These are phyloP conservation scores for Coniochaeta pulveracea DNA, from an alignment of 2,329 filamentous ascomycete genomes.

Conservation along the genomic window DNA sequence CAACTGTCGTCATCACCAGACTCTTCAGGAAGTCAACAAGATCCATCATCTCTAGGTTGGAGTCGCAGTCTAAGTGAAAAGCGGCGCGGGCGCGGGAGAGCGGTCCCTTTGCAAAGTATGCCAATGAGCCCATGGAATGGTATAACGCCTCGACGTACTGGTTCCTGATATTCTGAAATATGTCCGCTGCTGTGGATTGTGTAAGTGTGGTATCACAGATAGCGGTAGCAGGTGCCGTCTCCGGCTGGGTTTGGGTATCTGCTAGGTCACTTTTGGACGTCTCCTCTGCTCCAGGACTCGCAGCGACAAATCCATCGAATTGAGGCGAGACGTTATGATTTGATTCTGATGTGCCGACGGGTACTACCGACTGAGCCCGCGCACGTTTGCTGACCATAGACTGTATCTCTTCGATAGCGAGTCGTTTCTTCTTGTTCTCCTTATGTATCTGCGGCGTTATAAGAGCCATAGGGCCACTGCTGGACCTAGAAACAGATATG, in stretches of 20 bases:
- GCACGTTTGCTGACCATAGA: constrained; percentile 44
- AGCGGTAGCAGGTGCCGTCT: constrained; percentile 4
- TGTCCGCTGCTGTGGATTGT: constrained; percentile 34
- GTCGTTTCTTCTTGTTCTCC: constrained; percentile 40
- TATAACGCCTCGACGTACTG: constrained; percentile 51
- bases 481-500: constrained; percentile 7
- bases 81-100: constrained; percentile 63
- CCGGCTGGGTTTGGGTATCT: background rate
- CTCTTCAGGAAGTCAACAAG: constrained; percentile 58
- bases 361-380: constrained; percentile 31
- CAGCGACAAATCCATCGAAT: background rate
- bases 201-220: constrained; percentile 11
- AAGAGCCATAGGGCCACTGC: constrained; percentile 14
- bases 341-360: constrained; percentile 15
- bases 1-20: constrained; percentile 52
- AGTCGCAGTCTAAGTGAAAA: constrained; percentile 53
- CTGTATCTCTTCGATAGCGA: constrained; percentile 53
- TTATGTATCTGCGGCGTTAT: constrained; percentile 34
- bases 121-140: constrained; percentile 61
- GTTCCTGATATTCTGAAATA: constrained; percentile 45
- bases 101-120: constrained; percentile 76
- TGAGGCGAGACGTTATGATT: background rate
- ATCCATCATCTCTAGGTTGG: constrained; percentile 48
- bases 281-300: background rate
- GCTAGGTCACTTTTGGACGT: background rate